Evolutionary conservation across 1,139 yeast genomes (phyloP).

Genomic region (Cylindricascospora bacillispora): DNA sequence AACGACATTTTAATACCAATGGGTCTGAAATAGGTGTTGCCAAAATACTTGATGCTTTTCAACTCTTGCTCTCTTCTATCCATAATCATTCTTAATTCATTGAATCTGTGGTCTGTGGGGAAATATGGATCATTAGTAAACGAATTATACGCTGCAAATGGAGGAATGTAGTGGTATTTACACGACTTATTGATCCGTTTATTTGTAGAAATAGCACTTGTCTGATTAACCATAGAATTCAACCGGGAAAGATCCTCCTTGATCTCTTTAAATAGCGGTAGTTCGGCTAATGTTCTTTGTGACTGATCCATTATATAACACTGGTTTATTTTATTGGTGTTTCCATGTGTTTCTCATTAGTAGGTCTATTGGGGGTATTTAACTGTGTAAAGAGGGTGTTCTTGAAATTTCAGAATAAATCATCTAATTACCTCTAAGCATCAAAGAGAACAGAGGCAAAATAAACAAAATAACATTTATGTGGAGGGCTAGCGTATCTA

Average conservation of each 20-base stretch:
- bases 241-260: slow-evolving; percentile 7
- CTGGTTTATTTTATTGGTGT: no score
- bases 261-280: slow-evolving; percentile 8
- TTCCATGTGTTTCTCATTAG: no score
- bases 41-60: slow-evolving; percentile 12
- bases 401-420: no score
- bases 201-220: no score
- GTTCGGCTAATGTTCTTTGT: slow-evolving; percentile 2
- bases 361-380: no score
- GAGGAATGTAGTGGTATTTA: slow-evolving; percentile 7
- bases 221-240: no score
- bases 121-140: slow-evolving; percentile 7
- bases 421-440: no score
- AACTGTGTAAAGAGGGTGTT: no score
- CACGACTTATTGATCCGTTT: no score
- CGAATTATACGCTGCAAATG: slow-evolving; percentile 10
- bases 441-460: no score
- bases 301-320: background rate
- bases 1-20: slow-evolving; percentile 18
- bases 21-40: slow-evolving; percentile 16
- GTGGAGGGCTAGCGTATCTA: no score
- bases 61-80: slow-evolving; percentile 6
- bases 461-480: no score
- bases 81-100: slow-evolving; percentile 8
- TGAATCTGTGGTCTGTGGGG: slow-evolving; percentile 6